Evolutionary conservation across 345 rosid species (phyloP).

Genomic region (Aquilaria sinensis): DNA sequence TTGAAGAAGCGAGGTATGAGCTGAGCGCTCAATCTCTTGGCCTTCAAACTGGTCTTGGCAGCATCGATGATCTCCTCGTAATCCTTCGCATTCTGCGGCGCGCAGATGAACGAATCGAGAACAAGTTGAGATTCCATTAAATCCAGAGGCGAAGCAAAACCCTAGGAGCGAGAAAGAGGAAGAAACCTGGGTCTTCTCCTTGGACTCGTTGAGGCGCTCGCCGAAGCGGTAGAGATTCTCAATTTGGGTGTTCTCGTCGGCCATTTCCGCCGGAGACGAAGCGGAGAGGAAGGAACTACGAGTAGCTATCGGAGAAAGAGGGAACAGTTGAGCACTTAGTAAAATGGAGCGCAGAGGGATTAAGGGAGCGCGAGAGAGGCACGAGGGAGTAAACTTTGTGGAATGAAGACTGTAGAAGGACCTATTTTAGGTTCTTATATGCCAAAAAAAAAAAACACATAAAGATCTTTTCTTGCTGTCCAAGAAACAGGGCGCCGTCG

Average conservation of each 20-base stretch:
- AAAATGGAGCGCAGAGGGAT: no score
- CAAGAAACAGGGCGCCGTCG: no score
- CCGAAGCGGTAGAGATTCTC: slow-evolving; percentile 97
- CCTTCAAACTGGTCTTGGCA: slow-evolving; percentile 62
- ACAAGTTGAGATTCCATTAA: background rate
- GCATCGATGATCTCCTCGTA: slow-evolving; percentile 82
- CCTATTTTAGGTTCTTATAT: no score
- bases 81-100: slow-evolving; percentile 63
- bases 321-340: no score
- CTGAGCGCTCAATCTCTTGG: slow-evolving; percentile 95
- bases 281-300: no score
- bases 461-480: no score
- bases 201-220: slow-evolving; percentile 86
- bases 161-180: background rate
- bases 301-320: no score
- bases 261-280: no score
- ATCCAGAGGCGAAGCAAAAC: slow-evolving; percentile 4
- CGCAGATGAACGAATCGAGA: background rate
- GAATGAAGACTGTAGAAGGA: no score
- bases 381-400: no score
- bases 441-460: no score
- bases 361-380: no score
- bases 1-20: slow-evolving; percentile 96
- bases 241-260: slow-evolving; percentile 70
- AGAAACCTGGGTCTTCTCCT: slow-evolving; percentile 87